Evolutionary conservation across 495 filamentous ascomycete species (phyloP), one percentile per base, ranked within the genome.

Genomic region (Penicillium canescens): DNA sequence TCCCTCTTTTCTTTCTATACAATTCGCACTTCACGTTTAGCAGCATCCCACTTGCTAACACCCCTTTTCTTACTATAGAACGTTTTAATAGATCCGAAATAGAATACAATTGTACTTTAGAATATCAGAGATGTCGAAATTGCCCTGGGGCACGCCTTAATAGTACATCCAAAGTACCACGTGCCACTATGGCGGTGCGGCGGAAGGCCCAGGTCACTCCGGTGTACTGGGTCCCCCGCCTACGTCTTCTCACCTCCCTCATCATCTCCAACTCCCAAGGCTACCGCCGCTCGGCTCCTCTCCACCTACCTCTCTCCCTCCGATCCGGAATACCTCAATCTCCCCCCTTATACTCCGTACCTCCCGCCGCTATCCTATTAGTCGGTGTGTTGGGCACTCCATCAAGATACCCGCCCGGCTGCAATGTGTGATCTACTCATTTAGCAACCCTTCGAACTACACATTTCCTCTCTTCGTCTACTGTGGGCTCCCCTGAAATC

Each of bases 381-480:
- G 46, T 54, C 46, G 50, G 56, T 52, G 46, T 54, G 47, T 46
- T 50, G 55, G 57, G 60, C 39, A 44, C 36, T 40, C 18, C 42
- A 46, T 35, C 47, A 43, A 52, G 36, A 39, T 40, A 54, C 52
- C 59, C 59, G 51, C 21, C 42, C 46, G 46, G 54, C 55, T 72
- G 72, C 60, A 65, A 76, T 76, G 73, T 60, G 68, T 62, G 42
- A 36, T 57, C 55, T 49, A 64, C 46, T 35, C 35, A 41, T 42
- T 18, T 63, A 50, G 61, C 51, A 21, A 18, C 45, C 46, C 34
- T 37, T 16, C 18, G 43, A 55, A 54, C 55, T 41, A 40, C 48
- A 48, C 26, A 37, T 37, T 38, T 47, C 39, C 36, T 46, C 40
- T 49, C 44, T 46, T 35, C 39, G 38, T 38, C 18, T 13, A 14